Evolutionary conservation across 129 eudicot genomes (phyloP), one percentile per base, ranked within the genome.

Genomic region (Pseudognaphalium luteoalbum): DNA sequence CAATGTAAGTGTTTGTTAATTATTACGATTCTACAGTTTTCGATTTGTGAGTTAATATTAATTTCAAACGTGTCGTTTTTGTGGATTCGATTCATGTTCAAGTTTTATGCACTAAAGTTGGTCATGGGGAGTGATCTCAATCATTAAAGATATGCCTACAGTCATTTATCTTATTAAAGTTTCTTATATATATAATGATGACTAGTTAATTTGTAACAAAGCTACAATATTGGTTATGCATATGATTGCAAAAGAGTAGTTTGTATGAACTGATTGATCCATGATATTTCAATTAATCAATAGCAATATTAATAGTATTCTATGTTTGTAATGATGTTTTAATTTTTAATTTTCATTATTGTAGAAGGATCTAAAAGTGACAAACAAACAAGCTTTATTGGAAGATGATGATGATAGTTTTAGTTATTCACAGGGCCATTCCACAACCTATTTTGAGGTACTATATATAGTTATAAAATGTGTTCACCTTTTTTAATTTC

Each of bases 391-490:
- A 44, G 66, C 75, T 75, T 76, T 85, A 37, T 68, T 74, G 73
- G 82, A 81, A 81, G 84, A 82, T 65, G 76, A 67, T 59, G 71
- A 67, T 42, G 28, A 22, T 75, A 75, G 78, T 70, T 76, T 75
- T 56, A 86, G 77, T 75, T 88, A 66, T 74, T 90, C 96, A 66
- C 87, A 86, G 78, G 93, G 91, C 64, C 81, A 86, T 74, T 88
- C 96, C 66, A 74, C 92, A 17, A 90, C 92, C 81, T 89, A 78
- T 58, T 90, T 80, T 84, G 75, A 90, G 89, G 92, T 85, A 70
- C 37, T 60, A 57, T 69, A 25, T 25, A 25, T 16, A 16, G 44
- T 32, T 30, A 33, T 35, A 66, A 15, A 66, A 8, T 7, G n/a
- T n/a, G 15, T 30, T 35, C 7, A 17, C 16, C 15, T 5, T 19